These are phyloP conservation scores for Cydonia oblonga DNA, from an alignment of 331 rosid species.

Conservation along the genomic window DNA sequence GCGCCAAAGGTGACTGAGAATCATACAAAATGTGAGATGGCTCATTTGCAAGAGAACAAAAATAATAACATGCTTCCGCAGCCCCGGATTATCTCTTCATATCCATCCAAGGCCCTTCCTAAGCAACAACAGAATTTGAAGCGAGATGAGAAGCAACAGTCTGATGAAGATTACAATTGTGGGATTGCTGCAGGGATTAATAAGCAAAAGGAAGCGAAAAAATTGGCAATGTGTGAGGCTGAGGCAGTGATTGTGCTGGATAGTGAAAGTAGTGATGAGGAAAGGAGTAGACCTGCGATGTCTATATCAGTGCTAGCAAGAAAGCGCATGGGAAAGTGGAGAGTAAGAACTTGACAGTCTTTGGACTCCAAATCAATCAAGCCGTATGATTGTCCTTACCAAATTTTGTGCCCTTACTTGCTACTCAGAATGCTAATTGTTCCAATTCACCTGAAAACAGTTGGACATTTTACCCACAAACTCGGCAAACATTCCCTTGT, in stretches of 20 bases:
- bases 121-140: neutral
- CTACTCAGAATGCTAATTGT: too few relatives aligned
- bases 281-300: too few relatives aligned
- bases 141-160: neutral
- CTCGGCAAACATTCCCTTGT: too few relatives aligned
- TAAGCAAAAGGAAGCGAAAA: constrained; percentile 3
- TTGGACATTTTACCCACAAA: too few relatives aligned
- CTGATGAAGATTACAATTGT: neutral
- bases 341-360: constrained; percentile 11
- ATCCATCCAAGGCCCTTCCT: constrained; percentile 8
- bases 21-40: too few relatives aligned
- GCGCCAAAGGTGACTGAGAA: too few relatives aligned
- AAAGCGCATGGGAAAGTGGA: constrained; percentile 29
- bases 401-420: too few relatives aligned
- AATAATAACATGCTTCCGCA: too few relatives aligned
- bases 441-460: too few relatives aligned
- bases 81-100: neutral
- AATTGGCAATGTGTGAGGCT: neutral
- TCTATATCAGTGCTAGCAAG: constrained; percentile 4
- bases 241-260: constrained; percentile 20
- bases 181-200: neutral
- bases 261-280: too few relatives aligned
- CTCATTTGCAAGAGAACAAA: too few relatives aligned
- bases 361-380: neutral
- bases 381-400: too few relatives aligned